Percentiles rank a stretch among this genome's conserved stretches.
phyloP scores from a whole-genome alignment of 768 basidiomycete genomes.

The Kwoniella sp. region DNA sequence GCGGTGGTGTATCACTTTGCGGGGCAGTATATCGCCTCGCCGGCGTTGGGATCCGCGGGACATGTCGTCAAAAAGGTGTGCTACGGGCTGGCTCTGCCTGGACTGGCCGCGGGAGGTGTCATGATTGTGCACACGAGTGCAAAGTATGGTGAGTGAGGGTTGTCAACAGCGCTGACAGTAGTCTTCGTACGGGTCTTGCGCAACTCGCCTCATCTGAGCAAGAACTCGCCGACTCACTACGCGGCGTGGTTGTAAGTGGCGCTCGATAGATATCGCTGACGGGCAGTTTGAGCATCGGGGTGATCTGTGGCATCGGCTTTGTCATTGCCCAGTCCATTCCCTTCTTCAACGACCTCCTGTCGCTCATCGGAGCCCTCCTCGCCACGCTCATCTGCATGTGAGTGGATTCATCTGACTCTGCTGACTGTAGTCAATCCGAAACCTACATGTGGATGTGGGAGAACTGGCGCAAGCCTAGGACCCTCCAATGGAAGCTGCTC shows the following conservation, averaged over 20 bases:
- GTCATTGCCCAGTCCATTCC: conserved; percentile 43
- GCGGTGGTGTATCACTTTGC: conserved; percentile 43
- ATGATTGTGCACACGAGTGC: conserved; percentile 24
- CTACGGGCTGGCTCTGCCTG: conserved; percentile 33
- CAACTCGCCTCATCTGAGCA: conserved; percentile 24
- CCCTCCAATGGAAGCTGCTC: background rate
- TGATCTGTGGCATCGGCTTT: conserved; percentile 30
- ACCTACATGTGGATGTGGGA: conserved; percentile 45
- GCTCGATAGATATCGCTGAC: background rate
- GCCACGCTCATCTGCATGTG: conserved; percentile 37
- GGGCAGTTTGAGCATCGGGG: conserved; percentile 24
- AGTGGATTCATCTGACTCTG: background rate
- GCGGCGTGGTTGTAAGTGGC: conserved; percentile 33
- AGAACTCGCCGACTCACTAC: conserved; percentile 30
- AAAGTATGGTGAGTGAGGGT: conserved; percentile 1
- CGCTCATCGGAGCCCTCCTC: conserved; percentile 36
- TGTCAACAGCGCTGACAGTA: background rate
- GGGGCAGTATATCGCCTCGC: conserved; percentile 45
- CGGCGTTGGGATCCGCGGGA: conserved; percentile 47
- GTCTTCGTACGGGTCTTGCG: conserved; percentile 39
- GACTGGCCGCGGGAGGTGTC: conserved; percentile 25
- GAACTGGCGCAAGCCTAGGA: conserved; percentile 10
- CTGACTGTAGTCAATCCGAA: conserved; percentile 24
- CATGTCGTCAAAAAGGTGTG: conserved; percentile 37
- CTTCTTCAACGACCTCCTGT: conserved; percentile 39